Evolutionary conservation across 208 protist species (phyloP), one percentile per base, ranked within the genome.

Genomic region (Wallacemonas sp.): DNA sequence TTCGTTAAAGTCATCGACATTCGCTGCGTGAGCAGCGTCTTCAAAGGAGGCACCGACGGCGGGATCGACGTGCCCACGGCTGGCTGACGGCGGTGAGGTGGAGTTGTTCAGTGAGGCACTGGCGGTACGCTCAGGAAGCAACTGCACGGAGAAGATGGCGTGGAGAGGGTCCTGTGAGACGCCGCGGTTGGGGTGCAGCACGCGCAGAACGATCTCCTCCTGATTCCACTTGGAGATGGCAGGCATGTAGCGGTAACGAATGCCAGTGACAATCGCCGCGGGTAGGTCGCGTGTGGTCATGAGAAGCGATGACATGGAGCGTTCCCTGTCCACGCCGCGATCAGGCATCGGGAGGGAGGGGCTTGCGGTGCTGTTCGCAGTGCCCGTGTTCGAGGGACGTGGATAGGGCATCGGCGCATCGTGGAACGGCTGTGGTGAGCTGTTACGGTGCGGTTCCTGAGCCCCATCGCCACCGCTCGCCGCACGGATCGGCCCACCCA

Each of bases 81-180:
- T 24, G 36, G 6, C 30, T 19, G 54, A 39, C 17, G 19, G 12
- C 8, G 3, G 36, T 24, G 13, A 33, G 36, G 26, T 4, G 30
- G 33, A 10, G 30, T 3, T 61, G 54, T 42, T 45, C 22, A 45
- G 12, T 4, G 36, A 45, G n/a, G 22, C 22, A 45, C n/a, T 30
- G 21, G 54, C 36, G 22, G 29, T 37, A 10, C 44, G 55, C 13
- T 68, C 54, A 1, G 24, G 63, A 17, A 81, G 59, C 45, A 83
- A 48, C 59, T 83, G 73, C 6, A 80, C 68, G 9, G 69, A 39
- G 45, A 83, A 91, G 53, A 68, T 77, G 24, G 75, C 73, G 38
- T 76, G 79, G 50, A 87, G 73, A 32, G 79, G 73, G 58, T 83
- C 85, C 66, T 85, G 75, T 33, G 45, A 55, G 50, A 85, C 60